These are phyloP conservation scores for Fusarium udum DNA, from an alignment of 2,329 filamentous ascomycete species.

Conservation along the genomic window DNA sequence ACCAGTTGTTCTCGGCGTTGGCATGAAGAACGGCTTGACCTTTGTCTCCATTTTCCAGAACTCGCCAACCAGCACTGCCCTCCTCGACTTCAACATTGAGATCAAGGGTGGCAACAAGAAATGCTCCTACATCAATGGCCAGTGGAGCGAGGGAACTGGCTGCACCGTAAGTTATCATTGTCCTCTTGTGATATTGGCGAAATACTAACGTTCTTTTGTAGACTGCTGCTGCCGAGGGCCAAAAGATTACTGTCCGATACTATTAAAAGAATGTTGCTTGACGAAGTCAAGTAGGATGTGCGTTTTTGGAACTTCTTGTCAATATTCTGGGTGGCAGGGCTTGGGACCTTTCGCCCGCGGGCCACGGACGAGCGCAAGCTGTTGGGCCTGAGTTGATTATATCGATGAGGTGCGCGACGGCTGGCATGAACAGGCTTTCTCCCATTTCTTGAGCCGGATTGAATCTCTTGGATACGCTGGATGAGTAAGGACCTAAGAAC, in stretches of 20 bases:
- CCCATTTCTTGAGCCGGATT: conserved; percentile 33
- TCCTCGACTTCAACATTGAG: conserved; percentile 81
- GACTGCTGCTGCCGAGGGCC: conserved; percentile 55
- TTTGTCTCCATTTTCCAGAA: conserved; percentile 91
- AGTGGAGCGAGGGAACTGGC: conserved; percentile 69
- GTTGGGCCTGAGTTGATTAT: conserved; percentile 16
- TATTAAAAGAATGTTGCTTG: conserved; percentile 43
- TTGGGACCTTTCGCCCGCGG: conserved; percentile 33
- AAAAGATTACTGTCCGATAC: conserved; percentile 56
- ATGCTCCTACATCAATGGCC: conserved; percentile 74
- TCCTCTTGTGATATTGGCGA: neutral
- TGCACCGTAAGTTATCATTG: conserved; percentile 77
- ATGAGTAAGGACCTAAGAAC: conserved; percentile 28
- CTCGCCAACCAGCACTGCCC: conserved; percentile 73
- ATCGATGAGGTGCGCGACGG: conserved; percentile 11
- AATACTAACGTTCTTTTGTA: conserved; percentile 43
- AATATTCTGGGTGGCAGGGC: conserved; percentile 46
- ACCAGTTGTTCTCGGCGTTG: conserved; percentile 85
- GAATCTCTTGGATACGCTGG: conserved; percentile 36
- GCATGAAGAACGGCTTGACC: conserved; percentile 71
- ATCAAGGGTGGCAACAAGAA: conserved; percentile 71
- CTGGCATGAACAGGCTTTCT: conserved; percentile 23
- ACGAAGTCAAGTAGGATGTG: conserved; percentile 30
- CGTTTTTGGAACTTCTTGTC: conserved; percentile 49
- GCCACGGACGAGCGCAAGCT: conserved; percentile 33